A percentile compares a stretch with the other conserved stretches of the same genome.
Conservation (phyloP, 257 asterid genomes). For the Apocynum venetum region DNA sequence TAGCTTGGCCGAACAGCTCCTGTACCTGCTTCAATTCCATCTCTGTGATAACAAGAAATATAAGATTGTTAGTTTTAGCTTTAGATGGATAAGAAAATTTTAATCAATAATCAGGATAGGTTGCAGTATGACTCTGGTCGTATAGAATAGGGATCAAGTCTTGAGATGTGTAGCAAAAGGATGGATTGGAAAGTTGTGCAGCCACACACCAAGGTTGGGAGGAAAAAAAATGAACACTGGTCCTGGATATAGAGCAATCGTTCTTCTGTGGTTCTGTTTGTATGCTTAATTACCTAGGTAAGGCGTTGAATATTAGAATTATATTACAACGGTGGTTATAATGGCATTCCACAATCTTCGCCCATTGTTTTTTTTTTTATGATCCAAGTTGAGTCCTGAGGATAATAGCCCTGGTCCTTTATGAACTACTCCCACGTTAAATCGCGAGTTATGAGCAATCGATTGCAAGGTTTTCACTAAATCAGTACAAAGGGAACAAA, state of each 20-base stretch:
- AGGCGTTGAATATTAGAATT: no score
- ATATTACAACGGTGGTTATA: not conserved
- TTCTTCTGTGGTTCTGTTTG: not conserved
- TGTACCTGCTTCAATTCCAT: slow-evolving; percentile 56
- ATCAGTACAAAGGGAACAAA: no score
- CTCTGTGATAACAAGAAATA: slow-evolving; percentile 2
- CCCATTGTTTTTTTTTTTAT: no score
- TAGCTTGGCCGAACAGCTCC: slow-evolving; percentile 73
- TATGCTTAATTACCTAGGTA: not conserved
- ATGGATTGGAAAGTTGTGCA: not conserved
- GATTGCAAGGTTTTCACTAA: no score
- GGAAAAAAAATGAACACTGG: not conserved
- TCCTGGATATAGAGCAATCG: not conserved
- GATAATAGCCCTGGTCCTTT: no score
- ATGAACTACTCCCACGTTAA: no score
- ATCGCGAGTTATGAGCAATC: no score
- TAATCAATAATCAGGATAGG: not conserved
- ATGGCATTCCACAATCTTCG: not conserved
- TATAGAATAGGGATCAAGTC: not conserved
- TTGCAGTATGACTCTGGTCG: not conserved
- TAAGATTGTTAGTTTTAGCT: not conserved
- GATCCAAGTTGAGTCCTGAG: no score
- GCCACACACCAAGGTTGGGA: not conserved
- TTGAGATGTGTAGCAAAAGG: not conserved
- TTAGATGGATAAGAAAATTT: not conserved